Base-by-base conservation (phyloP, 2,329 filamentous ascomycete genomes). In the Phyllachora maydis region DNA sequence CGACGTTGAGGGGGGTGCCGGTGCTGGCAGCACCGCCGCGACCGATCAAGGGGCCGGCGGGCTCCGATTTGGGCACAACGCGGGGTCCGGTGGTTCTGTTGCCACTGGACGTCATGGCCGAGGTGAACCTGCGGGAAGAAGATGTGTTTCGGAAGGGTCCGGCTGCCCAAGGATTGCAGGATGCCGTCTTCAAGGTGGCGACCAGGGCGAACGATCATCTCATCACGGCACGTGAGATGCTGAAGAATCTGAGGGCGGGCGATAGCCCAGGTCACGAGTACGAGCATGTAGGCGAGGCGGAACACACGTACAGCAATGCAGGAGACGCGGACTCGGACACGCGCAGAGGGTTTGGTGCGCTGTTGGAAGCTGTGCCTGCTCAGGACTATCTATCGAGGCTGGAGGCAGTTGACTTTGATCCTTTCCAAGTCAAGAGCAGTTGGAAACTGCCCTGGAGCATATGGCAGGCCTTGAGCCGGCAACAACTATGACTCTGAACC, bases 191-290 rank as follows among this genome's bases (percentile, higher is more conserved):
- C 47, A 63, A 68, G 4, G 79, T 98, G 9, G 88, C 88, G 1
- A 98, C 88, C 0, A 66, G 85, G 18, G 88, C 88, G 5, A 90
- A 90, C 40, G 88, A 98, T 43, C 88, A 98, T 47, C 56, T 98
- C 16, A 91, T 93, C 35, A 95, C 85, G 0, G 85, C 77, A 2
- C 60, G 82, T 28, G 79, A 92, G 43, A 92, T 98, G 82, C 47
- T 95, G 29, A 72, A 69, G 39, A 79, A 77, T 37, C 51, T 92
- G 11, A 66, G 66, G 25, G 69, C 67, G 4, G 79, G 82, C 2
- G 51, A 74, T 35, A 70, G 68, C 23, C 65, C 78, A 0, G 79
- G 74, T 0, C 85, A 93, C 42, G 79, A 78, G 4, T 93, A 85
- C 43, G 85, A 95, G 48, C 78, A 93, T 40, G 62, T 75, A 30